Percentiles rank a stretch among this genome's conserved stretches.
phyloP scores from a whole-genome alignment of 1,139 yeast genomes.

The Magnusiomyces suaveolens region DNA sequence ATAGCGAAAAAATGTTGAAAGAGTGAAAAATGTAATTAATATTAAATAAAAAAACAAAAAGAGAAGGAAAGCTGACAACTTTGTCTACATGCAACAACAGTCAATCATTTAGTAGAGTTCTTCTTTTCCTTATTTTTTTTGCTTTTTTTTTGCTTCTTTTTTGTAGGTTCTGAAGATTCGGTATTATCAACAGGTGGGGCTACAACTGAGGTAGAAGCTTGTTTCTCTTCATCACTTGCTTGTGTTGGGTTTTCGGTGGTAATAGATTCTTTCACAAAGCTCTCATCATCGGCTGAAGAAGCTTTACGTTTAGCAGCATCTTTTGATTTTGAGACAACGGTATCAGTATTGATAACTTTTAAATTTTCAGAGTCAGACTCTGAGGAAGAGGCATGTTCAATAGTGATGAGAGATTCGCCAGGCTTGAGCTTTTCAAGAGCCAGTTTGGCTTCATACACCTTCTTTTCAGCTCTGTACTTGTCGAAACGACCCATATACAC shows the following conservation, averaged over 20 bases:
- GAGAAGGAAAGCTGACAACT: too few relatives aligned
- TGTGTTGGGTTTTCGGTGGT: too few relatives aligned
- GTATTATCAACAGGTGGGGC: neutral
- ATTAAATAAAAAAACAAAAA: neutral
- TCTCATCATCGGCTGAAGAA: neutral
- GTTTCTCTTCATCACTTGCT: too few relatives aligned
- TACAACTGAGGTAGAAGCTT: too few relatives aligned
- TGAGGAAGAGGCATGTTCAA: too few relatives aligned
- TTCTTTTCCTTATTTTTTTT: neutral
- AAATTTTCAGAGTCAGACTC: too few relatives aligned
- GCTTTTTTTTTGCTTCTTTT: neutral
- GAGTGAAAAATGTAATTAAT: too few relatives aligned
- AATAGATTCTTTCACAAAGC: neutral
- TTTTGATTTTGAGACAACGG: too few relatives aligned
- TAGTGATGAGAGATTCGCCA: neutral
- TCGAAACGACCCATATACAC: conserved; percentile 58
- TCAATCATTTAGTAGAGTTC: too few relatives aligned
- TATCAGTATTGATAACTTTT: too few relatives aligned
- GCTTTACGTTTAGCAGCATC: neutral
- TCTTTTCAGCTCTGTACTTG: conserved; percentile 54
- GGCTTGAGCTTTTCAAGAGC: conserved; percentile 10
- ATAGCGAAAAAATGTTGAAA: too few relatives aligned
- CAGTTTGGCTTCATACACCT: conserved; percentile 48
- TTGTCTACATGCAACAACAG: too few relatives aligned
- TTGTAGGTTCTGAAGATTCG: neutral